Evolutionary conservation across 345 rosid genomes (phyloP).

Genomic region (Citrus medica): DNA sequence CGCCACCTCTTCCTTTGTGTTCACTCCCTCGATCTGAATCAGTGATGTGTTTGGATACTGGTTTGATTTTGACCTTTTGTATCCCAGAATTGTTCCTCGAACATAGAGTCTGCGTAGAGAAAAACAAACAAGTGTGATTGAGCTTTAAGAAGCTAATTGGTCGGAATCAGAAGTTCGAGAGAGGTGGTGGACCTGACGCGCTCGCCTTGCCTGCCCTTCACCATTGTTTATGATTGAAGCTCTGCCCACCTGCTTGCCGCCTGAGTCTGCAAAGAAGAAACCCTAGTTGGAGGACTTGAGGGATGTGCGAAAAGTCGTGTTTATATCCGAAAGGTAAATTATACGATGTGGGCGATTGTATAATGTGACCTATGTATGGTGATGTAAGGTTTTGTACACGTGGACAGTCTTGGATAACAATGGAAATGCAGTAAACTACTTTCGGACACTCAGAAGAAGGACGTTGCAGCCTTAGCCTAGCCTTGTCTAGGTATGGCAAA

Average conservation of each 20-base stretch:
- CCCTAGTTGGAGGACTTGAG: slow-evolving; percentile 3
- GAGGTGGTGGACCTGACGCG: slow-evolving; percentile 40
- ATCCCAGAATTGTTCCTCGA: slow-evolving; percentile 31
- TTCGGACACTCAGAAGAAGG: neutral
- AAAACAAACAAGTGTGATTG: neutral
- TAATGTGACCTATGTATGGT: neutral
- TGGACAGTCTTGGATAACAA: neutral
- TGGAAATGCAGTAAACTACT: neutral
- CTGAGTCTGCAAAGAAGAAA: neutral
- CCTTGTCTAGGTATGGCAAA: no score
- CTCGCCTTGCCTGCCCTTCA: slow-evolving; percentile 78
- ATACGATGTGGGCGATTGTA: neutral
- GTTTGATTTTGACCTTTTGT: slow-evolving; percentile 64
- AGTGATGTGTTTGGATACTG: slow-evolving; percentile 68
- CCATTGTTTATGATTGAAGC: slow-evolving; percentile 36
- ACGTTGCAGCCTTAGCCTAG: no score
- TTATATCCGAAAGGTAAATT: neutral
- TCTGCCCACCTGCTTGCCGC: neutral
- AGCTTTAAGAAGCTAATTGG: neutral
- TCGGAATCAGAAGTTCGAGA: neutral
- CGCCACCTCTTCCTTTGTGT: slow-evolving; percentile 45
- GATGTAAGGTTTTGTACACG: neutral
- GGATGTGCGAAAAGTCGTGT: neutral
- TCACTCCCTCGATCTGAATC: slow-evolving; percentile 68
- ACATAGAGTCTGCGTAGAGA: slow-evolving; percentile 32